These are phyloP conservation scores for Ogataea glucozyma DNA, from an alignment of 805 yeast genomes.

Conservation along the genomic window DNA sequence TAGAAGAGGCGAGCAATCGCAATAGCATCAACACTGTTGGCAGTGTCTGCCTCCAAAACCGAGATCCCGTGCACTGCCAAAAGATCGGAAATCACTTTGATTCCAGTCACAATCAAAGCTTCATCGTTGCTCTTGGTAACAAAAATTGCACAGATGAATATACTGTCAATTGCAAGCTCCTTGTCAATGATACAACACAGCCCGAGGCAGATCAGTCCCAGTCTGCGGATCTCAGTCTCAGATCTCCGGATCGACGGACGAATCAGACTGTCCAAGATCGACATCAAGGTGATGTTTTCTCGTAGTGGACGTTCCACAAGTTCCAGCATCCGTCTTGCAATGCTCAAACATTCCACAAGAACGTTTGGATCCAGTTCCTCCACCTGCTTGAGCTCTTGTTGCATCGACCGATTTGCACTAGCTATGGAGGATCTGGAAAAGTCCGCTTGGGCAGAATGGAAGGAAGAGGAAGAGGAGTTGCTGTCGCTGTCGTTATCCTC, in stretches of 20 bases:
- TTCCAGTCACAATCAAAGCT: slow-evolving; percentile 57
- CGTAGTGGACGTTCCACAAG: slow-evolving; percentile 63
- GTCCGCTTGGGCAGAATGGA: slow-evolving; percentile 34
- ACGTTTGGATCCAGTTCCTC: slow-evolving; percentile 46
- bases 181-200: slow-evolving; percentile 73
- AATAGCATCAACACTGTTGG: slow-evolving; percentile 60
- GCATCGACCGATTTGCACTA: slow-evolving; percentile 35
- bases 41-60: slow-evolving; percentile 55
- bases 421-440: slow-evolving; percentile 34
- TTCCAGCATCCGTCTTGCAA: slow-evolving; percentile 70
- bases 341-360: slow-evolving; percentile 61
- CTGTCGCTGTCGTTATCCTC: too few species aligned
- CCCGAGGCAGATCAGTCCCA: slow-evolving; percentile 77
- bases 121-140: slow-evolving; percentile 61
- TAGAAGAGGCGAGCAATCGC: slow-evolving; percentile 71
- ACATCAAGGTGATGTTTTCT: slow-evolving; percentile 62
- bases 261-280: slow-evolving; percentile 74
- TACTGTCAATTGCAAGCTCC: slow-evolving; percentile 61
- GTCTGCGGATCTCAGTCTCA: slow-evolving; percentile 52
- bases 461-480: too few species aligned
- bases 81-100: slow-evolving; percentile 75
- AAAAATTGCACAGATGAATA: slow-evolving; percentile 65
- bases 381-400: slow-evolving; percentile 39
- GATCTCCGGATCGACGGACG: slow-evolving; percentile 72
- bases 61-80: slow-evolving; percentile 73